These are phyloP conservation scores for Kalanchoe fedtschenkoi DNA, from an alignment of 164 flowering plant species.

Conservation along the genomic window DNA sequence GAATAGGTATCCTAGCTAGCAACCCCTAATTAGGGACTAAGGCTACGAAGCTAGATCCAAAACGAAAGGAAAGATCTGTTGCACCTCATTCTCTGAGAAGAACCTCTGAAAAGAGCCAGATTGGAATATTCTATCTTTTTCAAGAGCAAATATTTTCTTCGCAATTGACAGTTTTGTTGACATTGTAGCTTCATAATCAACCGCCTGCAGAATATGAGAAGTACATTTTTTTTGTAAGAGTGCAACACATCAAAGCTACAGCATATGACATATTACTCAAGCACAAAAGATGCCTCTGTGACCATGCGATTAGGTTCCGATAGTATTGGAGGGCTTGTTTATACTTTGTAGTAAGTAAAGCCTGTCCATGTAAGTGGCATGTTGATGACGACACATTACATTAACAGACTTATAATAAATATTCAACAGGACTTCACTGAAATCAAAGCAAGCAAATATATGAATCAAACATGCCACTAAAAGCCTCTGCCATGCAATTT, in stretches of 20 bases:
- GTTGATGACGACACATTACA: too few species aligned
- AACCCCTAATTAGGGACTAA: not conserved
- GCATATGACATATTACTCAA: not conserved
- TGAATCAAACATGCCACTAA: too few species aligned
- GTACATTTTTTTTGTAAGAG: not conserved
- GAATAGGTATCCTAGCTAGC: not conserved
- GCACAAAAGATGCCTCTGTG: not conserved
- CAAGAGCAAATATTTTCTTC: slow-evolving; percentile 53
- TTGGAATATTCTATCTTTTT: slow-evolving; percentile 52
- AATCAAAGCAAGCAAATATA: too few species aligned
- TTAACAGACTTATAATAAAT: too few species aligned
- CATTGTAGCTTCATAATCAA: slow-evolving; percentile 92
- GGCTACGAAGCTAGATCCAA: not conserved
- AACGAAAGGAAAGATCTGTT: not conserved
- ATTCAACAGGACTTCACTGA: too few species aligned
- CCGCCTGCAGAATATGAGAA: slow-evolving; percentile 37
- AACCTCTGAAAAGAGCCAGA: slow-evolving; percentile 66
- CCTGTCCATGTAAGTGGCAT: too few species aligned
- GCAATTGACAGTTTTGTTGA: slow-evolving; percentile 81
- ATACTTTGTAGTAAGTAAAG: too few species aligned
- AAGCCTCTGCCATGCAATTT: too few species aligned
- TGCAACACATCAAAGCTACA: not conserved
- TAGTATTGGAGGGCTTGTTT: too few species aligned
- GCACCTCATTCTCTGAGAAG: slow-evolving; percentile 83
- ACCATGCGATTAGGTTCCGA: too few species aligned